Evolutionary conservation across 306 rosid species (phyloP), one percentile per base, ranked within the genome.

Genomic region (Quillaja saponaria): DNA sequence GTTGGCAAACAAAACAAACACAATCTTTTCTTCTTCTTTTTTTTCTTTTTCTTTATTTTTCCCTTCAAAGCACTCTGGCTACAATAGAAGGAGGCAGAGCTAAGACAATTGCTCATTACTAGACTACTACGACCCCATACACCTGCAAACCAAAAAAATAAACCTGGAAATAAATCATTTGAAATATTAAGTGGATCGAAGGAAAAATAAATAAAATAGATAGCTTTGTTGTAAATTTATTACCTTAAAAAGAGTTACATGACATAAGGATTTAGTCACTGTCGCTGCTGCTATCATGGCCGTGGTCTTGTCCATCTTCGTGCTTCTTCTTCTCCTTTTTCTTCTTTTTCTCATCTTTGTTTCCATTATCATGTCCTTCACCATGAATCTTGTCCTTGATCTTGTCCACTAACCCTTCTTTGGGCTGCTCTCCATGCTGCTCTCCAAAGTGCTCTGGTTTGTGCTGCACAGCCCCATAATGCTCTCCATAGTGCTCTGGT

Each of bases 341-440:
- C 74, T 81, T 66, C 64, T 76, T 76, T 55, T 64, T 46, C 64
- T 71, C 68, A 64, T 77, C 65, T 56, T 64, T 44, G 1, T 28
- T 63, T 0, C 49, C 69, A 4, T 38, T 25, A 6, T 34, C 58
- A 1, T 62, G 39, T 10, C 42, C 44, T 0, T 47, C 37, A 1
- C 38, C 87, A 21, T 72, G 84, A 70, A 82, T 19, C 82, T 82
- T 82, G 67, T 76, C 82, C 76, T 78, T 82, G 69, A 83, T 52
- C 75, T 83, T 83, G n/a, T 77, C 88, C 6, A 55, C 14, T 10
- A 83, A 0, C 7, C 89, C 85, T 25, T 80, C 83, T 48, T 83
- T 83, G 46, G 47, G 39, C 4, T 69, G 56, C 0, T 51, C 52
- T n/a, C 13, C 2, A 45, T 49, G 55, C 5, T 42, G 17, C 20